These are phyloP conservation scores for Henckelia pumila DNA, from an alignment of 257 asterid genomes.

Conservation along the genomic window DNA sequence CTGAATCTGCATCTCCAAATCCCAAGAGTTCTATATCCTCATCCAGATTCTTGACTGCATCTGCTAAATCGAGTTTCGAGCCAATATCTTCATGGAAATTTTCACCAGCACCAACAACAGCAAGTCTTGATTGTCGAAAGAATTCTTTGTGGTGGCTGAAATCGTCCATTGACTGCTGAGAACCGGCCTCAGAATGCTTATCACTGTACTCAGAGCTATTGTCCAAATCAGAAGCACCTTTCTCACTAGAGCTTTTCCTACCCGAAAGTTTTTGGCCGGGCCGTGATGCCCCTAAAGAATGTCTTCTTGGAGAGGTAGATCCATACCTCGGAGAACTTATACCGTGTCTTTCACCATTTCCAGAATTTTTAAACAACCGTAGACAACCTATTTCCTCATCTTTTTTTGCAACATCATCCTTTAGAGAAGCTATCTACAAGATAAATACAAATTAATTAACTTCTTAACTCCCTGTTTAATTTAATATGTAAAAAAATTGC, in stretches of 20 bases:
- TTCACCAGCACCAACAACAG: not conserved
- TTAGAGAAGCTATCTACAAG: slow-evolving; percentile 69
- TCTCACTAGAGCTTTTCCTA: slow-evolving; percentile 28
- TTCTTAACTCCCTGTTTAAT: slow-evolving; percentile 4
- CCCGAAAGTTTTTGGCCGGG: slow-evolving; percentile 25
- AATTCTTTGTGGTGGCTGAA: slow-evolving; percentile 22
- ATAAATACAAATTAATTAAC: slow-evolving; percentile 15
- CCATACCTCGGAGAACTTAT: slow-evolving; percentile 40
- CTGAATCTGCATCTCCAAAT: slow-evolving; percentile 26
- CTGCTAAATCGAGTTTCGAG: slow-evolving; percentile 33
- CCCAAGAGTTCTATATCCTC: slow-evolving; percentile 48
- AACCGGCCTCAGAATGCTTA: slow-evolving; percentile 27
- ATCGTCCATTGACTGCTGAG: slow-evolving; percentile 22
- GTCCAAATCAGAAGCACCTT: slow-evolving; percentile 33
- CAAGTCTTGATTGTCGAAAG: slow-evolving; percentile 15
- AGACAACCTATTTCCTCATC: slow-evolving; percentile 76
- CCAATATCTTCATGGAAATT: not conserved
- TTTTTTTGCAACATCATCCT: slow-evolving; percentile 63
- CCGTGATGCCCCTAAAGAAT: slow-evolving; percentile 13
- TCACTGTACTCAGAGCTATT: slow-evolving; percentile 32
- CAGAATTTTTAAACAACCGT: slow-evolving; percentile 40
- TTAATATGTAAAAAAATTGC: not conserved
- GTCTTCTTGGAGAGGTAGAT: slow-evolving; percentile 26
- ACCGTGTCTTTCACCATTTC: slow-evolving; percentile 45
- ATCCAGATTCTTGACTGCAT: slow-evolving; percentile 36